Percentiles rank a stretch among this genome's conserved stretches.
Evolutionary conservation across 257 asterid species (phyloP).

Genomic region (Datura wrightii): DNA sequence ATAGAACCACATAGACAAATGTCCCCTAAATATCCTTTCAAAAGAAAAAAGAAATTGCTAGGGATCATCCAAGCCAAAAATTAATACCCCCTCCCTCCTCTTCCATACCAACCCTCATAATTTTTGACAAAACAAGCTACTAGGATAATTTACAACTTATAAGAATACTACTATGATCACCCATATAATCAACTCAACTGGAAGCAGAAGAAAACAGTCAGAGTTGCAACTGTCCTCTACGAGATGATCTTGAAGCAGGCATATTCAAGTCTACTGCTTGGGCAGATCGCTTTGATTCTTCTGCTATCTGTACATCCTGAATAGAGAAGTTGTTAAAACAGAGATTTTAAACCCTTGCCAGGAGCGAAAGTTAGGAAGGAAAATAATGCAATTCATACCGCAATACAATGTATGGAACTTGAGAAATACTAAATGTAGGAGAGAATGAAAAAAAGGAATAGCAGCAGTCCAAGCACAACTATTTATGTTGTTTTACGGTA

Average conservation of each 20-base stretch:
- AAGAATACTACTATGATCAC: conserved; percentile 41
- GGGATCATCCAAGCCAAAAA: conserved; percentile 48
- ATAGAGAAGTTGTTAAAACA: background rate
- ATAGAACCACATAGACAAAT: conserved; percentile 62
- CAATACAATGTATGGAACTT: background rate
- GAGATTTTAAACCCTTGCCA: background rate
- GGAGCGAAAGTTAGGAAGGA: no score
- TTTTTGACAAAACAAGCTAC: conserved; percentile 60
- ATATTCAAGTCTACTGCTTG: conserved; percentile 48
- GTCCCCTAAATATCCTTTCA: conserved; percentile 19
- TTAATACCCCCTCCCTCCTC: conserved; percentile 33
- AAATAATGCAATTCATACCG: background rate
- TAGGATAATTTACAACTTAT: conserved; percentile 70
- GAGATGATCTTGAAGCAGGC: conserved; percentile 72
- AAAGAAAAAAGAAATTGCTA: conserved; percentile 52
- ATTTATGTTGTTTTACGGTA: background rate
- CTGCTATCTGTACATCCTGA: conserved; percentile 76
- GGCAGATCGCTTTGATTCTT: conserved; percentile 58
- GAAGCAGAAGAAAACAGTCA: conserved; percentile 41
- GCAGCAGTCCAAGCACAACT: background rate
- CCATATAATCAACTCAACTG: conserved; percentile 41
- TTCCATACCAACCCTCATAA: conserved; percentile 40
- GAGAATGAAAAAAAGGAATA: background rate
- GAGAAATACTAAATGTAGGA: background rate
- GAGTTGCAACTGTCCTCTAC: conserved; percentile 63